These are phyloP conservation scores for Xanthoparmelia taractica DNA, from an alignment of 495 filamentous ascomycete species.

Conservation along the genomic window DNA sequence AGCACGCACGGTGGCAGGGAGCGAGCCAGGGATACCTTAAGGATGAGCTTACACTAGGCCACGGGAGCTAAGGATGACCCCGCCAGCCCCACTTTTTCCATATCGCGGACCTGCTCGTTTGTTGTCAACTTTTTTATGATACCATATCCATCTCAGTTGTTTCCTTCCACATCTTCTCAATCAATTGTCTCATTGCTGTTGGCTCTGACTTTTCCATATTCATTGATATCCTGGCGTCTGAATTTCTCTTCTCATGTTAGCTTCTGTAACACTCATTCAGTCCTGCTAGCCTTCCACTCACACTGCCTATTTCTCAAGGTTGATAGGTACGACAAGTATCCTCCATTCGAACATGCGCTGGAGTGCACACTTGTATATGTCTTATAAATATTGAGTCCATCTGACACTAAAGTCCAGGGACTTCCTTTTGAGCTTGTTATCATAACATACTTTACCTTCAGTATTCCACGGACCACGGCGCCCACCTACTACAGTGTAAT, in stretches of 20 bases:
- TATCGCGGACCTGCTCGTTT: constrained; percentile 3
- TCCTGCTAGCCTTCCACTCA: neutral
- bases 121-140: neutral
- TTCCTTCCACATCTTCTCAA: constrained; percentile 1
- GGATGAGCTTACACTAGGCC: neutral
- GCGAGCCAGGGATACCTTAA: neutral
- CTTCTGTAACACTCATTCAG: neutral
- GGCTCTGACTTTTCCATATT: neutral
- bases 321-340: neutral
- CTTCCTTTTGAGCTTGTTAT: neutral
- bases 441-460: neutral
- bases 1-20: too few species aligned
- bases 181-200: neutral
- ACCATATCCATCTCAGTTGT: constrained; percentile 11
- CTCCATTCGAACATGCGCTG: neutral
- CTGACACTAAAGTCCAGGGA: neutral
- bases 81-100: constrained; percentile 5
- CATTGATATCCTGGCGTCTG: neutral
- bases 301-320: neutral
- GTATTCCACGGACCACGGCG: neutral
- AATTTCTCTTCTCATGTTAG: neutral
- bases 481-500: neutral
- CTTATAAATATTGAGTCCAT: neutral
- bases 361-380: neutral
- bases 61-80: constrained; percentile 6